Base-by-base conservation (phyloP, 768 basidiomycete species). In the Myochromella boudieri region DNA sequence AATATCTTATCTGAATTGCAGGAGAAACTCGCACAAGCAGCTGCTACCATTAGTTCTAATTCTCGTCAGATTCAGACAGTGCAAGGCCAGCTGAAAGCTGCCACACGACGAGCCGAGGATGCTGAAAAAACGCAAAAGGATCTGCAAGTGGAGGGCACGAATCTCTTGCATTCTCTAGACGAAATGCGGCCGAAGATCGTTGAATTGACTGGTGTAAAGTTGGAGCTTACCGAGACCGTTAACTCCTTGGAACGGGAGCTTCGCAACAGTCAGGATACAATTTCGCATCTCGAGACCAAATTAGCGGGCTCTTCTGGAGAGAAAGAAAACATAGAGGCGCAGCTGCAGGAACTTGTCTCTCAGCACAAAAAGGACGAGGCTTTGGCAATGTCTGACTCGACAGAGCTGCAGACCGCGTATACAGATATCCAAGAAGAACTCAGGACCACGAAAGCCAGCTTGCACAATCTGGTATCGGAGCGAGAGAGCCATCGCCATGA, bases 171-270 rank as follows among this genome's bases (percentile, higher is more conserved):
- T 22, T 83, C 87, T n/a, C 67, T 93, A 49, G 85, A 92, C 52
- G 89, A 92, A 65, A 85, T 92, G 81, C 79, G 86, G 24, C 80
- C 87, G 31, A 92, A 92, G 69, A 82, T 92, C 52, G 83, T 91
- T 17, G 84, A 90, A 60, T 71, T 95, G 44, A 90, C 87, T 2
- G 78, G 82, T 28, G 76, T 72, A 50, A 89, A 85, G 61, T 67
- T 88, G 11, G 80, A 87, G 49, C 73, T 89, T 7, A 71, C 74
- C 34, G 87, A 92, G 51, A 80, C 80, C 56, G 69, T 82, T 36
- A 81, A 80, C 52, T 62, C 65, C 44, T 63, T 90, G 45, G 74
- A 83, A 48, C 71, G 74, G 42, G 69, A 74, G 7, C 53, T 88
- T 48, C 70, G 71, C 29, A 76, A 71, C 51, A 76, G 80, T 15